These are phyloP conservation scores for Cordyceps pruinosa DNA, from an alignment of 2,329 filamentous ascomycete species.

Conservation along the genomic window DNA sequence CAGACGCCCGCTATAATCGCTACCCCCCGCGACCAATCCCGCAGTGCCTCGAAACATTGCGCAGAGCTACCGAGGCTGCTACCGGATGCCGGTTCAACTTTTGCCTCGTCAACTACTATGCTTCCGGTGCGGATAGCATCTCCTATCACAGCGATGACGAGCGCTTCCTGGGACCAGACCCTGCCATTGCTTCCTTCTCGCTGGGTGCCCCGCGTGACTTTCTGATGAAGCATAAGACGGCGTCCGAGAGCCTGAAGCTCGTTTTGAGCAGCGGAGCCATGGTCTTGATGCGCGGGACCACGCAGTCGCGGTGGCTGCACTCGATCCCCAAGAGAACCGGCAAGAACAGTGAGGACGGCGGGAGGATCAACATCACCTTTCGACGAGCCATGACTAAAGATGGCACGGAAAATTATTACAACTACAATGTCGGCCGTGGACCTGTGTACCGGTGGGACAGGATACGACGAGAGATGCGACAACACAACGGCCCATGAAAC, in stretches of 20 bases:
- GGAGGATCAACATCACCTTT: constrained; percentile 73
- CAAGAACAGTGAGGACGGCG: constrained; percentile 54
- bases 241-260: constrained; percentile 36
- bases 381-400: constrained; percentile 61
- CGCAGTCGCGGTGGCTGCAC: constrained; percentile 72
- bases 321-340: constrained; percentile 69
- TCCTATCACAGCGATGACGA: constrained; percentile 77
- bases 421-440: constrained; percentile 71
- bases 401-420: constrained; percentile 77
- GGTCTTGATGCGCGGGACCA: constrained; percentile 68
- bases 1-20: constrained; percentile 46
- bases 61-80: constrained; percentile 55
- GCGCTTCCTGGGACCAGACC: constrained; percentile 61
- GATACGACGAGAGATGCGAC: constrained; percentile 41
- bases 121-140: constrained; percentile 69
- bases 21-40: constrained; percentile 65
- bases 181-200: constrained; percentile 68
- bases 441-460: constrained; percentile 62
- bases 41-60: constrained; percentile 58
- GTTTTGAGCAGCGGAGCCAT: constrained; percentile 64
- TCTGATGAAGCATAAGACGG: constrained; percentile 70
- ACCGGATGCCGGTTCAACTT: constrained; percentile 69
- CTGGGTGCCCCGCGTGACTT: constrained; percentile 69
- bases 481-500: constrained; percentile 24
- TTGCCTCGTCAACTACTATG: constrained; percentile 77